Evolutionary conservation across 495 filamentous ascomycete genomes (phyloP).

Genomic region (Aspergillus kassunensis): DNA sequence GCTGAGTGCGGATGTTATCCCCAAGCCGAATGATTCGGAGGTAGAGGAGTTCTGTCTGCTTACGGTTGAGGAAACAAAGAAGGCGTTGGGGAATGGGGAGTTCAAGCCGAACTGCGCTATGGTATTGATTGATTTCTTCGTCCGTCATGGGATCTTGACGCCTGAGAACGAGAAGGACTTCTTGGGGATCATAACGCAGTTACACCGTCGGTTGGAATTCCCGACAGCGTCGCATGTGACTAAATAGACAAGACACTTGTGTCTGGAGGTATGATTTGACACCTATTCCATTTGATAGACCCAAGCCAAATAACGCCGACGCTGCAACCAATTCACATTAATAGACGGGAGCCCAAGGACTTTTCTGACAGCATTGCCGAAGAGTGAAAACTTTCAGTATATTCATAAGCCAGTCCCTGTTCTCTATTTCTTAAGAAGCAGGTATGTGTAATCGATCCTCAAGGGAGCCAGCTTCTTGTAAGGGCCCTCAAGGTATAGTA

Average conservation of each 20-base stretch:
- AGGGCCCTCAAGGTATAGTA: constrained; percentile 87
- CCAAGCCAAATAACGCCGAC: constrained; percentile 28
- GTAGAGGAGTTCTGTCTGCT: constrained; percentile 80
- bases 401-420: background rate
- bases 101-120: constrained; percentile 95
- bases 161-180: constrained; percentile 79
- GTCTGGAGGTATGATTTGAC: constrained; percentile 9
- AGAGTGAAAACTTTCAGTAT: background rate
- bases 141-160: constrained; percentile 78
- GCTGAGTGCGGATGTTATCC: constrained; percentile 61
- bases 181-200: constrained; percentile 65
- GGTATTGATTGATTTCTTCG: constrained; percentile 83
- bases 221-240: constrained; percentile 52
- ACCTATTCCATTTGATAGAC: constrained; percentile 26
- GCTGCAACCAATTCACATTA: constrained; percentile 23
- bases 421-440: constrained; percentile 82
- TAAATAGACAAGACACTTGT: background rate
- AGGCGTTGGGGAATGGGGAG: constrained; percentile 62
- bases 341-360: constrained; percentile 10
- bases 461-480: constrained; percentile 92
- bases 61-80: constrained; percentile 69
- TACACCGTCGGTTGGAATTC: constrained; percentile 81
- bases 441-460: constrained; percentile 87
- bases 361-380: constrained; percentile 10
- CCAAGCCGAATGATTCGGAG: constrained; percentile 77